Conservation (phyloP, 768 basidiomycete genomes). For the Hericium erinaceus region DNA sequence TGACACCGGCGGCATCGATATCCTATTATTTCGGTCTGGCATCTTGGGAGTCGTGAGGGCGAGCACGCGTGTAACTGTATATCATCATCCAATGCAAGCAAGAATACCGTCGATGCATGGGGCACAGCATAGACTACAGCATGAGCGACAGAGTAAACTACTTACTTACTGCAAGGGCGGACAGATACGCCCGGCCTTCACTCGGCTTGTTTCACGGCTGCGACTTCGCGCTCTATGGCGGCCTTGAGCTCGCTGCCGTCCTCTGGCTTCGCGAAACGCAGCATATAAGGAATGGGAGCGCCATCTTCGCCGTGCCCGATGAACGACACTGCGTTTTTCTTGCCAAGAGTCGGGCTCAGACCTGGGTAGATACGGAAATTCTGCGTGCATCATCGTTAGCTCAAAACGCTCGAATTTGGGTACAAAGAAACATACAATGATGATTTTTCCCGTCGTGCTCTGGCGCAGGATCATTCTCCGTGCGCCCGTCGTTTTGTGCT, state of each 20-base stretch:
- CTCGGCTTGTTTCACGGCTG: constrained; percentile 29
- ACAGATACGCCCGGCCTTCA: constrained; percentile 18
- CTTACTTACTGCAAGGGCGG: too few species aligned
- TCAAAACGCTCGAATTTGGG: not conserved
- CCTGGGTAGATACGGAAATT: constrained; percentile 64
- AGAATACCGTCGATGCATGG: too few species aligned
- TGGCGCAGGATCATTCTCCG: constrained; percentile 64
- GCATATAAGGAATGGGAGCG: constrained; percentile 46
- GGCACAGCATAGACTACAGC: too few species aligned
- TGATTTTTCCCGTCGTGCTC: constrained; percentile 65
- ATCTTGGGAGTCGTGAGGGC: not conserved
- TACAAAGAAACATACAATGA: constrained; percentile 41
- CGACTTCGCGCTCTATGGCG: constrained; percentile 55
- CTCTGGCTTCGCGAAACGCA: constrained; percentile 52
- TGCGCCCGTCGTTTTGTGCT: constrained; percentile 50
- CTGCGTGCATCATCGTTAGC: constrained; percentile 25
- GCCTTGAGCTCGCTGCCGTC: constrained; percentile 48
- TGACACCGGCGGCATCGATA: constrained; percentile 11
- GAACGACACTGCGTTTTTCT: constrained; percentile 46
- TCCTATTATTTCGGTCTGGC: not conserved
- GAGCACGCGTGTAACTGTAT: not conserved
- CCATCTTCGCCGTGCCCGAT: constrained; percentile 45
- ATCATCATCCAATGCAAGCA: not conserved
- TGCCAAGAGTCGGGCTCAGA: constrained; percentile 42
- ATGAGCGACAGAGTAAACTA: not conserved